These are phyloP conservation scores for Aspergillus pseudoviridinutans DNA, from an alignment of 2,329 filamentous ascomycete species.

Conservation along the genomic window DNA sequence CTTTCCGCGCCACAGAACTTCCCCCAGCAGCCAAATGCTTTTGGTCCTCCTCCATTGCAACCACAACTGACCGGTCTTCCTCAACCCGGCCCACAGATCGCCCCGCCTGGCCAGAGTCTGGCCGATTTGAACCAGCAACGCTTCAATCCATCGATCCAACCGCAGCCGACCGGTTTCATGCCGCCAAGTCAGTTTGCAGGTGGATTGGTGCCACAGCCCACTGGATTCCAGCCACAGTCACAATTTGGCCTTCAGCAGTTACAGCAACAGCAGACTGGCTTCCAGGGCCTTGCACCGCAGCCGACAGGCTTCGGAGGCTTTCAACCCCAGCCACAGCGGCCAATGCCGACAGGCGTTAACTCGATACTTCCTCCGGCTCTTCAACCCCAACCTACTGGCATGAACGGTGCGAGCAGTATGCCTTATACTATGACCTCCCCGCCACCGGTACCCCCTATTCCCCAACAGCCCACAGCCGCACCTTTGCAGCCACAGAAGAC, in stretches of 20 bases:
- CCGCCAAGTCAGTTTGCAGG: slow-evolving; percentile 36
- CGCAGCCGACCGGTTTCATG: slow-evolving; percentile 63
- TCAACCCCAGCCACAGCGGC: slow-evolving; percentile 46
- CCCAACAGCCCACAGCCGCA: slow-evolving; percentile 54
- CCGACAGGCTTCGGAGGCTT: slow-evolving; percentile 51
- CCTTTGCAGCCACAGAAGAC: slow-evolving; percentile 75
- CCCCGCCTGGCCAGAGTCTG: slow-evolving; percentile 71
- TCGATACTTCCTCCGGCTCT: slow-evolving; percentile 52
- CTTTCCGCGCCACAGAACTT: slow-evolving; percentile 82
- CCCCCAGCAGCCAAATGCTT: slow-evolving; percentile 65
- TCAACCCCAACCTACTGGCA: slow-evolving; percentile 49
- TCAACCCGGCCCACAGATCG: slow-evolving; percentile 55
- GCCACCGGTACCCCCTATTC: slow-evolving; percentile 53
- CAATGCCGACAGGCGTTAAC: slow-evolving; percentile 46
- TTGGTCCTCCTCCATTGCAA: slow-evolving; percentile 70
- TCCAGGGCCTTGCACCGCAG: slow-evolving; percentile 47
- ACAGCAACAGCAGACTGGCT: slow-evolving; percentile 50
- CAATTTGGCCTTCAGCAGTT: slow-evolving; percentile 45
- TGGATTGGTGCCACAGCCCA: slow-evolving; percentile 44
- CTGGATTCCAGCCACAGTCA: slow-evolving; percentile 43
- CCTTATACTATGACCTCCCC: slow-evolving; percentile 49
- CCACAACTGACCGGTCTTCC: slow-evolving; percentile 77
- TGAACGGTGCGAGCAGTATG: slow-evolving; percentile 48
- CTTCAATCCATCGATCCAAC: slow-evolving; percentile 56
- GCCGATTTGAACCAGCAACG: slow-evolving; percentile 66